A percentile compares a stretch with the other conserved stretches of the same genome.
Evolutionary conservation across 352 stramenopile genomes (phyloP).

Genomic region (Globisporangium okanoganense): DNA sequence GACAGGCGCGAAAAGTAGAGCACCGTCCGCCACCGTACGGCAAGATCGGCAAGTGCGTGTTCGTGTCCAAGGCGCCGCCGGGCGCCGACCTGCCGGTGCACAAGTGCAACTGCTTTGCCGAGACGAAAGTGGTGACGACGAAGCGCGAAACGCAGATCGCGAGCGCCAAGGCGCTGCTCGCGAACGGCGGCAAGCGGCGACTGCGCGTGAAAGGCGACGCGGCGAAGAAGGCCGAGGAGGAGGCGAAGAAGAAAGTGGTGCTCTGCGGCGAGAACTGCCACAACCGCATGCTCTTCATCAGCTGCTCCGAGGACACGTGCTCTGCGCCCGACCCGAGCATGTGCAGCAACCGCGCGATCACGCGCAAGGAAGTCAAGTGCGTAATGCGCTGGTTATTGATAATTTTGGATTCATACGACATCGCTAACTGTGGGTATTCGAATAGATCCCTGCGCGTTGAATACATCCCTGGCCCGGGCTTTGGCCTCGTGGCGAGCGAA

Average conservation of each 20-base stretch:
- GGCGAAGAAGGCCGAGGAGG: constrained; percentile 3
- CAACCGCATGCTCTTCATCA: constrained; percentile 85
- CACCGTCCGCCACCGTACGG: constrained; percentile 55
- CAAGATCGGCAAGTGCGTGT: constrained; percentile 70
- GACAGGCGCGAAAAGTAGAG: constrained; percentile 42
- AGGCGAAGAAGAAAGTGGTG: neutral
- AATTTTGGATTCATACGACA: no score
- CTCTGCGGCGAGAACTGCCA: constrained; percentile 67
- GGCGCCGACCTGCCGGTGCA: constrained; percentile 54
- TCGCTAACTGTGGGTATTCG: neutral
- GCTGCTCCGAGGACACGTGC: constrained; percentile 73
- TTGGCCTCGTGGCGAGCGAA: constrained; percentile 85
- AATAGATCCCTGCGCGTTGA: constrained; percentile 45
- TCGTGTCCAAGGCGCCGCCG: constrained; percentile 58
- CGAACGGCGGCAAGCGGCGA: constrained; percentile 12
- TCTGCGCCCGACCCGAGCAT: constrained; percentile 59
- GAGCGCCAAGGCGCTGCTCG: constrained; percentile 27
- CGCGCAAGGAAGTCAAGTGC: constrained; percentile 58
- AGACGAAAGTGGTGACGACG: constrained; percentile 35
- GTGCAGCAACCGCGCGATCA: constrained; percentile 75
- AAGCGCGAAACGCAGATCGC: constrained; percentile 55
- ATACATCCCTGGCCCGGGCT: constrained; percentile 84
- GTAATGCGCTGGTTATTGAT: no score
- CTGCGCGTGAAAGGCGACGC: constrained; percentile 2
- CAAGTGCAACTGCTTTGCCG: constrained; percentile 71